Evolutionary conservation across 208 protist genomes (phyloP), one percentile per base, ranked within the genome.

Genomic region (Trypanosoma boissoni): DNA sequence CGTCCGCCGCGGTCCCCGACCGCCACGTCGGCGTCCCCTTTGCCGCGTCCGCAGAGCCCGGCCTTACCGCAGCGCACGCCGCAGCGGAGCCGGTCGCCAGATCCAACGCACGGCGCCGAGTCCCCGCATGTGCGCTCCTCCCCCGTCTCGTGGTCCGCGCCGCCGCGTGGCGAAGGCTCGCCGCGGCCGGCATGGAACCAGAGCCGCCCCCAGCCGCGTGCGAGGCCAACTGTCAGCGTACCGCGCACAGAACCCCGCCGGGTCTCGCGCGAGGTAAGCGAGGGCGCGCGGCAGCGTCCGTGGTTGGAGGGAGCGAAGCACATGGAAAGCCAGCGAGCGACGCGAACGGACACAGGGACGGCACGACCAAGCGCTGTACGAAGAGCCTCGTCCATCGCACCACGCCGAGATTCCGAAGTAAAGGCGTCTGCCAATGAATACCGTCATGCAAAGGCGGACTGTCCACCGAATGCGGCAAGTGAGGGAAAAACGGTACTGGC

Each of bases 141-240:
- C 39, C 77, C 76, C 56, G 52, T 61, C 10, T 74, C 73, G 5
- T 53, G 50, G 36, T 50, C 52, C 1, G 44, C 72, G 28, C 32
- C 59, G 9, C 51, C 29, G 3, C 53, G 52, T 2, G 52, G 32
- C 1, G 36, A 42, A 8, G 29, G 53, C n/a, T 27, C 64, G 39
- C 12, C 64, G 7, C 78, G 78, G 2, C 83, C 83, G 32, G 76
- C 72, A 34, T 90, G 83, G 83, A 90, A 90, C 51, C 78, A 80
- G 62, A 75, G 67, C 14, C 59, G 65, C 16, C 83, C 83, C 18
- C 66, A 63, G 14, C 58, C 69, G n/a, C 74, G 72, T 42, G 45
- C 65, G 37, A 77, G 73, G 39, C 82, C 78, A 1, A 62, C 75
- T 27, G 75, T 89, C n/a, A 85, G 82, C 46, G 67, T 49, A 14